phyloP scores from a whole-genome alignment of 2,329 filamentous ascomycete genomes.

The Truncatella angustata region DNA sequence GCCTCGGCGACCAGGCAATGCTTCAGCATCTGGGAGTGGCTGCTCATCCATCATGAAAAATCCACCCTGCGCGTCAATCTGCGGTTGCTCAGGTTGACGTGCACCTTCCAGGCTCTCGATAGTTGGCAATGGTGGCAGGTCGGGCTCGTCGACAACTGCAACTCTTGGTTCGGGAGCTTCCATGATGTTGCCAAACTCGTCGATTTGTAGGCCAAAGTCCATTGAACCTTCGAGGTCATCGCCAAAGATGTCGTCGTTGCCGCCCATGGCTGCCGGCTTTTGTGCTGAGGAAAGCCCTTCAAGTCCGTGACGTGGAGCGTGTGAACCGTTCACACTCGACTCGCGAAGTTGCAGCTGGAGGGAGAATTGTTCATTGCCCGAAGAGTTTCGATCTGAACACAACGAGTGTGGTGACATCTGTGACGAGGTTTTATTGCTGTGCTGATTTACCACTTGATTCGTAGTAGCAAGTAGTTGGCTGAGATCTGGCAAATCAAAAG shows the following conservation, averaged over 20 bases:
- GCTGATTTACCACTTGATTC: too few relatives aligned
- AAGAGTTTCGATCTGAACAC: conserved; percentile 17
- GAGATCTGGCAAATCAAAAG: conserved; percentile 59
- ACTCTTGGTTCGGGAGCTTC: conserved; percentile 20
- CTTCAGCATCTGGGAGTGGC: conserved; percentile 35
- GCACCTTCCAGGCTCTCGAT: conserved; percentile 10
- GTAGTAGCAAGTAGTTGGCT: too few relatives aligned
- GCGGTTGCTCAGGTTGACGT: conserved; percentile 11
- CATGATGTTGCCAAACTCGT: conserved; percentile 49
- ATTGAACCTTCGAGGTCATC: conserved; percentile 38
- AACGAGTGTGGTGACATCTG: conserved; percentile 23
- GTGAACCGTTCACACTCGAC: conserved; percentile 20
- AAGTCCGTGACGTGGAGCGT: conserved; percentile 21
- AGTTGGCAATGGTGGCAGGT: conserved; percentile 40
- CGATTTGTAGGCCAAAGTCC: conserved; percentile 48
- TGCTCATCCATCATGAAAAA: conserved; percentile 37
- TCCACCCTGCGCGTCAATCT: conserved; percentile 29
- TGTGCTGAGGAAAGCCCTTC: conserved; percentile 26
- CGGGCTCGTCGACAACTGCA: conserved; percentile 34
- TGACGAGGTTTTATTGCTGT: conserved; percentile 27
- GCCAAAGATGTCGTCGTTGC: conserved; percentile 25
- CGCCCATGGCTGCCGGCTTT: conserved; percentile 15
- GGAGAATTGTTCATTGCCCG: conserved; percentile 15
- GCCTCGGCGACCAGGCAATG: conserved; percentile 25
- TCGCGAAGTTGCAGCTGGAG: conserved; percentile 22